phyloP scores from a whole-genome alignment of 306 rosid genomes.

The Malus orientalis region DNA sequence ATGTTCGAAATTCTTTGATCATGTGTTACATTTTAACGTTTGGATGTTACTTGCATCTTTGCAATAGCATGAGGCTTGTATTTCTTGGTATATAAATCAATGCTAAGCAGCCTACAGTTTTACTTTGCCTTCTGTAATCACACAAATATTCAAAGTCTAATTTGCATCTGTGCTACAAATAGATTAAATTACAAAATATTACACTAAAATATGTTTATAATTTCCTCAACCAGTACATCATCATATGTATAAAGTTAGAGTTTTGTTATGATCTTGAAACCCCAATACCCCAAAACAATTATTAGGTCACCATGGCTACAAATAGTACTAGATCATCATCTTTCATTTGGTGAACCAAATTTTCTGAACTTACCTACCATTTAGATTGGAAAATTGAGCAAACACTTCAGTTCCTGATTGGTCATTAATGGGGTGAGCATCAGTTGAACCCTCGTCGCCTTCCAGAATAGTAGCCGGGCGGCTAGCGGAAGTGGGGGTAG shows the following conservation, averaged over 20 bases:
- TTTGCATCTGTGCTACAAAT: neutral
- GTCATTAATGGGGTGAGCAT: constrained; percentile 31
- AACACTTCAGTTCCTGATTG: constrained; percentile 70
- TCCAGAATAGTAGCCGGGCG: constrained; percentile 5
- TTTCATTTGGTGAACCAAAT: neutral
- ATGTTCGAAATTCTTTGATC: neutral
- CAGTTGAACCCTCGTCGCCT: constrained; percentile 16
- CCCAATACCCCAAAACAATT: neutral
- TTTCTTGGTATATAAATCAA: neutral
- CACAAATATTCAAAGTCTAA: neutral
- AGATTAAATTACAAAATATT: neutral
- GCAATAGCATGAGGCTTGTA: neutral
- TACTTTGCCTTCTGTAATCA: neutral
- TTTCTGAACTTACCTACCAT: constrained; percentile 48
- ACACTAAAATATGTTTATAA: neutral
- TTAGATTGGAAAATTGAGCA: constrained; percentile 56
- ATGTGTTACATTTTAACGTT: neutral
- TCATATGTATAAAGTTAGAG: neutral
- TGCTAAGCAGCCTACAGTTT: neutral
- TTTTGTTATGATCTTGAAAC: neutral
- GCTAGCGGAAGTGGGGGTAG: neutral
- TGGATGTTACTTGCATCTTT: neutral
- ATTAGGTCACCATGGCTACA: neutral
- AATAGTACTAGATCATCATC: neutral
- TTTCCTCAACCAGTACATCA: constrained; percentile 1